phyloP scores from a whole-genome alignment of 768 basidiomycete species.

The Serpula lacrymans region DNA sequence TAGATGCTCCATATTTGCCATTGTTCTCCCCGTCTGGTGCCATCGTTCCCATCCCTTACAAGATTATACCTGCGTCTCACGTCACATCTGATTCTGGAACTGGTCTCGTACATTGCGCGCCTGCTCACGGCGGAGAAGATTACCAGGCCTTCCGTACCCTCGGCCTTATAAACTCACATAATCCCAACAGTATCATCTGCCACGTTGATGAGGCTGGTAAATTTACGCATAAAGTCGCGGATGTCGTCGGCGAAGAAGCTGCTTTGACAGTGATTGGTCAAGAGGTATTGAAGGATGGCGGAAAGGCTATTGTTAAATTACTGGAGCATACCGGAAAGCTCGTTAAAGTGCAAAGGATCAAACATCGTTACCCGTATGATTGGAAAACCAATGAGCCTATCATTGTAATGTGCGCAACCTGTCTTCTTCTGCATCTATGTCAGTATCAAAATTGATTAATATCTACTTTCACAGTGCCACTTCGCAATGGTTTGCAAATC shows the following conservation, averaged over 20 bases:
- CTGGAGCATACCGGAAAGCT: conserved; percentile 52
- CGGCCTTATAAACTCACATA: conserved; percentile 39
- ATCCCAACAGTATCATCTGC: conserved; percentile 54
- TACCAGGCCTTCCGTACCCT: conserved; percentile 70
- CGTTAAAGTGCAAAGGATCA: conserved; percentile 64
- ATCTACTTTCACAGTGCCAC: conserved; percentile 58
- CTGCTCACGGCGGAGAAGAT: conserved; percentile 93
- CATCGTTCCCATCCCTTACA: no score
- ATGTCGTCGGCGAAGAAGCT: conserved; percentile 51
- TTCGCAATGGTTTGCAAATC: conserved; percentile 96
- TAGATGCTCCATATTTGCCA: conserved; percentile 10
- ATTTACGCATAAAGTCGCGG: conserved; percentile 57
- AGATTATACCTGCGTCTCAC: conserved; percentile 65
- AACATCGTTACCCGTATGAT: conserved; percentile 93
- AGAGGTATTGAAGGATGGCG: conserved; percentile 72
- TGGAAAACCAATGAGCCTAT: conserved; percentile 95
- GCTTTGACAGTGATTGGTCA: conserved; percentile 55
- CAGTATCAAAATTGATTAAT: conserved; percentile 1
- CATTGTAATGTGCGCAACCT: conserved; percentile 72
- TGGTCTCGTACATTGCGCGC: conserved; percentile 93
- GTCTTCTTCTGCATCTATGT: background rate
- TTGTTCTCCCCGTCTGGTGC: conserved; percentile 19
- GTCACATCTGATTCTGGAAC: conserved; percentile 90
- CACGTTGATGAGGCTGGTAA: conserved; percentile 79
- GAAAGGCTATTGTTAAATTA: conserved; percentile 59